A percentile compares a stretch with the other conserved stretches of the same genome.
Conservation (phyloP, 2,329 filamentous ascomycete genomes). For the Knufia petricola region DNA sequence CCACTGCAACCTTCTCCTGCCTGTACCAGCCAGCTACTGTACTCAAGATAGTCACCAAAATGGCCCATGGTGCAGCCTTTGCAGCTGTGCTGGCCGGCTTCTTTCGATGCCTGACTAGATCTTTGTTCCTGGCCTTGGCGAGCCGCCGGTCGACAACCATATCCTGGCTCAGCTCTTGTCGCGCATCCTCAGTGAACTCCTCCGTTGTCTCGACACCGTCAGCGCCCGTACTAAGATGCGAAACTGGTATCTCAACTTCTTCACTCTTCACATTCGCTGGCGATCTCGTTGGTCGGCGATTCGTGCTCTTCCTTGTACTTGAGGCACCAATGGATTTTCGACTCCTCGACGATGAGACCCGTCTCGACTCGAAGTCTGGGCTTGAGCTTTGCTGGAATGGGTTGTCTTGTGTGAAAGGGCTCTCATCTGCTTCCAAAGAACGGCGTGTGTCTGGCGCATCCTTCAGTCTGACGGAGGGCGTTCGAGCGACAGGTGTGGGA, state of each 20-base stretch:
- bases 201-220: constrained; percentile 60
- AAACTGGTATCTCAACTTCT: constrained; percentile 44
- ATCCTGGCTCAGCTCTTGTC: constrained; percentile 67
- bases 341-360: constrained; percentile 40
- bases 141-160: constrained; percentile 44
- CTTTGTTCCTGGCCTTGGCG: constrained; percentile 18
- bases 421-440: constrained; percentile 38
- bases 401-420: constrained; percentile 78
- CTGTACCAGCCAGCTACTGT: constrained; percentile 76
- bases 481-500: constrained; percentile 23
- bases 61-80: constrained; percentile 58
- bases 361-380: constrained; percentile 45
- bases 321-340: constrained; percentile 22
- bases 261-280: constrained; percentile 40
- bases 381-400: constrained; percentile 87
- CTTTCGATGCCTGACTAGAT: constrained; percentile 31
- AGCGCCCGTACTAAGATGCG: constrained; percentile 31
- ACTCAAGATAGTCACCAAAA: constrained; percentile 59
- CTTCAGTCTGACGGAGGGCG: constrained; percentile 27
- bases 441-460: constrained; percentile 32
- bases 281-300: constrained; percentile 45
- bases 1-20: constrained; percentile 91
- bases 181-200: constrained; percentile 88
- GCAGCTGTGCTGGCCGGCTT: constrained; percentile 42
- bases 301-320: constrained; percentile 21